A percentile compares a stretch with the other conserved stretches of the same genome.
Conservation (phyloP, 1,284 basidiomycete species). For the Rhodotorula sp. region DNA sequence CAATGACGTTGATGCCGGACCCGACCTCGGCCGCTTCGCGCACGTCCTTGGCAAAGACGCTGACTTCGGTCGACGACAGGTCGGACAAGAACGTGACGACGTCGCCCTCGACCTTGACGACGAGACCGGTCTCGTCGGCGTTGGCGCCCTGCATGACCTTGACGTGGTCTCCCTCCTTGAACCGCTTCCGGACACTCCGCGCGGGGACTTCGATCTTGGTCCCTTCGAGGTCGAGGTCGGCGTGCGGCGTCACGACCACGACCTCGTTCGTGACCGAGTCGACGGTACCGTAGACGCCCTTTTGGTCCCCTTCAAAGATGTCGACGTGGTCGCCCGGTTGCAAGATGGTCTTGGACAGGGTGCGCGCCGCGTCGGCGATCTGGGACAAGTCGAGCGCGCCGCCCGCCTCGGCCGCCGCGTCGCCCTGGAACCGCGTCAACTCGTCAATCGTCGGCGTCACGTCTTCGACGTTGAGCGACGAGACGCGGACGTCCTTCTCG, state of each 20-base stretch:
- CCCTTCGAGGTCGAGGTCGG: conserved; percentile 78
- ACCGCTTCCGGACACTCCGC: conserved; percentile 85
- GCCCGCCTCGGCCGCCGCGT: conserved; percentile 30
- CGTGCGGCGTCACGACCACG: conserved; percentile 77
- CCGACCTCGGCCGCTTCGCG: conserved; percentile 96
- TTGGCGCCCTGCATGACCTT: conserved; percentile 97
- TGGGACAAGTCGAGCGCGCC: conserved; percentile 59
- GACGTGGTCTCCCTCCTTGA: conserved; percentile 96
- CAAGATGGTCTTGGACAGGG: conserved; percentile 82
- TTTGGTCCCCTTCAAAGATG: conserved; percentile 94
- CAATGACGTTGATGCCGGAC: conserved; percentile 80
- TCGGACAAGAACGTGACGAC: conserved; percentile 97
- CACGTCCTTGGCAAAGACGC: conserved; percentile 95
- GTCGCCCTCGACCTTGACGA: conserved; percentile 73
- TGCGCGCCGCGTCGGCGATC: conserved; percentile 83
- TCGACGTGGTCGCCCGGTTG: conserved; percentile 97
- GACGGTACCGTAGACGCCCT: conserved; percentile 87
- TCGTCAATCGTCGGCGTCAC: conserved; percentile 96
- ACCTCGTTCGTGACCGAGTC: conserved; percentile 85
- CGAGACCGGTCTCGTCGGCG: conserved; percentile 90
- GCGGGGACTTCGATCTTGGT: conserved; percentile 85
- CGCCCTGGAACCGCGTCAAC: conserved; percentile 74
- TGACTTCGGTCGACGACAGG: conserved; percentile 92
- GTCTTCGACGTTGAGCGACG: conserved; percentile 76
- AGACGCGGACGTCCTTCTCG: conserved; percentile 91